Evolutionary conservation across 805 yeast species (phyloP).

Genomic region (Saccharomyces eubayanus): DNA sequence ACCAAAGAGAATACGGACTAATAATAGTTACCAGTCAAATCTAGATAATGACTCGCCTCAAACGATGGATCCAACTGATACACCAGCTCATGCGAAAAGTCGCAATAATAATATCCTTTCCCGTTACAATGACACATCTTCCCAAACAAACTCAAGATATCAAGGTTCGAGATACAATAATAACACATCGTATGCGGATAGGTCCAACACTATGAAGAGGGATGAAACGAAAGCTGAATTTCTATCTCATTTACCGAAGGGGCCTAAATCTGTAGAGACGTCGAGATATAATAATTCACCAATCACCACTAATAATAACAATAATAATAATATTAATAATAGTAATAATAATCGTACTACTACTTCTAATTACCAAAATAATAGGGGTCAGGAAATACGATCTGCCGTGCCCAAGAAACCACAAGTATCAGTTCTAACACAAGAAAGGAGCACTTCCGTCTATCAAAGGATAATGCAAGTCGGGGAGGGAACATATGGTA

Average conservation of each 20-base stretch:
- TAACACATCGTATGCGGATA: neutral
- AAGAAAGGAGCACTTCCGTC: slow-evolving; percentile 19
- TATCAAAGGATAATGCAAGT: slow-evolving; percentile 78
- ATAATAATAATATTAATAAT: neutral
- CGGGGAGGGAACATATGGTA: slow-evolving; percentile 97
- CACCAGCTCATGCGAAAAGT: neutral
- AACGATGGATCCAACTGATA: neutral
- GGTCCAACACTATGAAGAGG: neutral
- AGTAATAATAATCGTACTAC: neutral
- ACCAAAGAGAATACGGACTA: slow-evolving; percentile 12
- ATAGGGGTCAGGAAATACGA: neutral
- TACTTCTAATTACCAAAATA: neutral
- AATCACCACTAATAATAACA: slow-evolving; percentile 4
- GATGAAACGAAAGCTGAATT: slow-evolving; percentile 6
- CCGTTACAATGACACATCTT: neutral
- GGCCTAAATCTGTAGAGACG: slow-evolving; percentile 14
- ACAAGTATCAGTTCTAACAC: slow-evolving; percentile 7
- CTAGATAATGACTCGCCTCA: slow-evolving; percentile 4
- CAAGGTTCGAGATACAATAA: slow-evolving; percentile 15
- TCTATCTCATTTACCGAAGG: slow-evolving; percentile 20
- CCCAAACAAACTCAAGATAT: slow-evolving; percentile 11
- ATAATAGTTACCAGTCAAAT: slow-evolving; percentile 4
- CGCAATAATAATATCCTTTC: neutral
- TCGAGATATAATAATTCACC: slow-evolving; percentile 7
- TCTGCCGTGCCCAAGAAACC: slow-evolving; percentile 1